These are phyloP conservation scores for Anthostomella pinea DNA, from an alignment of 2,329 filamentous ascomycete genomes.

Conservation along the genomic window DNA sequence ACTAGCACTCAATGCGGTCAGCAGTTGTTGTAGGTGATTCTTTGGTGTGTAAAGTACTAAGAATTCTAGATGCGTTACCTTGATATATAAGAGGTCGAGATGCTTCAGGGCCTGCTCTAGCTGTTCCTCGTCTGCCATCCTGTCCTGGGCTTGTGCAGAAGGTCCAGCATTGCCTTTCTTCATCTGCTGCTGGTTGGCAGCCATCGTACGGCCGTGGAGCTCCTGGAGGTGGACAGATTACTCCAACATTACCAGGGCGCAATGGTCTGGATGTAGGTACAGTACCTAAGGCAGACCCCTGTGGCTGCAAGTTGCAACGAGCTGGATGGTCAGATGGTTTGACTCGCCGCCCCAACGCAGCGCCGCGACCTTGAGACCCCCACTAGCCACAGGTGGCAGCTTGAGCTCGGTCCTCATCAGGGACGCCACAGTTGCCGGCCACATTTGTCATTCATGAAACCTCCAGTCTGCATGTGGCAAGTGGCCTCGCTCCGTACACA, in stretches of 20 bases:
- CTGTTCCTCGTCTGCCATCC: constrained; percentile 46
- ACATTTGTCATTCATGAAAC: too few relatives aligned
- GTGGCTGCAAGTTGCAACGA: too few relatives aligned
- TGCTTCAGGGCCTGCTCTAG: constrained; percentile 48
- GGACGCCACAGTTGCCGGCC: too few relatives aligned
- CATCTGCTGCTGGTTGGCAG: constrained; percentile 11
- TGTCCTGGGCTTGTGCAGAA: constrained; percentile 23
- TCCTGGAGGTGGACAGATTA: neutral
- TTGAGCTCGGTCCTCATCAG: too few relatives aligned
- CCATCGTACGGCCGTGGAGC: constrained; percentile 6
- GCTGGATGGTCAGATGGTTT: too few relatives aligned
- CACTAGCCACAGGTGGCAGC: too few relatives aligned
- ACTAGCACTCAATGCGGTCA: constrained; percentile 30
- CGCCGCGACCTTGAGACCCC: too few relatives aligned
- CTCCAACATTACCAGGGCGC: too few relatives aligned
- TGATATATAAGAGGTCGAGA: constrained; percentile 53
- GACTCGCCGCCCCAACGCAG: neutral
- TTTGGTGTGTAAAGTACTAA: neutral
- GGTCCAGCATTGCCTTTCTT: constrained; percentile 5
- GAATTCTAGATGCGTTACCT: constrained; percentile 36
- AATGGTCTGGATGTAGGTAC: too few relatives aligned
- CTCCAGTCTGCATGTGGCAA: too few relatives aligned
- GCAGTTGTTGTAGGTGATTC: neutral
- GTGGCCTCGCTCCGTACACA: too few relatives aligned
- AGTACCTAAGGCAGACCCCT: too few relatives aligned